These are phyloP conservation scores for Hanseniaspora lachancei DNA, from an alignment of 805 yeast species.

Conservation along the genomic window DNA sequence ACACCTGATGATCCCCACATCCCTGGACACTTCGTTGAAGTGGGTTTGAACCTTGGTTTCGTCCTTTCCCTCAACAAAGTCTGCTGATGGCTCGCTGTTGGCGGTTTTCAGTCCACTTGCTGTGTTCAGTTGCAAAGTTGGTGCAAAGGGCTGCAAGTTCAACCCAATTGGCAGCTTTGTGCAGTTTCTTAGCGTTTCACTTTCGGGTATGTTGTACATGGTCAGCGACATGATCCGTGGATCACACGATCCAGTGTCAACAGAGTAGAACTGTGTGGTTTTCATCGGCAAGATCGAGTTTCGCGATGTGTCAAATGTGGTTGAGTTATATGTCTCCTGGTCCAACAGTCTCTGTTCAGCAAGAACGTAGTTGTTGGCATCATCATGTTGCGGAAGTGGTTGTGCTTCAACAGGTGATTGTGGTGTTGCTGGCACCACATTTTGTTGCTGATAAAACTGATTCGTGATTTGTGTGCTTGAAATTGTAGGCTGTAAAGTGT, in stretches of 20 bases:
- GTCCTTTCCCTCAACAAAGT: constrained; percentile 23
- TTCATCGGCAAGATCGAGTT: constrained; percentile 76
- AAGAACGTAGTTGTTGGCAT: constrained; percentile 21
- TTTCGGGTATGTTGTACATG: constrained; percentile 69
- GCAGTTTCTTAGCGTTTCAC: constrained; percentile 52
- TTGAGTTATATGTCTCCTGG: constrained; percentile 28
- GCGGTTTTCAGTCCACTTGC: background rate
- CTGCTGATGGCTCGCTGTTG: background rate
- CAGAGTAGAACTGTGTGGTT: constrained; percentile 51
- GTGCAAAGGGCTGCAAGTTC: constrained; percentile 75
- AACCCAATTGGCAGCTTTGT: constrained; percentile 74
- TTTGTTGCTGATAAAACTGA: background rate
- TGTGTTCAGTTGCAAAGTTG: constrained; percentile 23
- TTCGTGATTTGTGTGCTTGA: background rate
- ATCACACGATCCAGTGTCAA: constrained; percentile 75
- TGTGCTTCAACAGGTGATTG: background rate
- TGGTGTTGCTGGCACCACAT: background rate
- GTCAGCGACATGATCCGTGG: constrained; percentile 69
- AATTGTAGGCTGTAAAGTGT: constrained; percentile 4
- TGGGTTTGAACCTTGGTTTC: constrained; percentile 10
- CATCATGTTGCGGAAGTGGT: background rate
- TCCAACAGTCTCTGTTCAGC: constrained; percentile 27
- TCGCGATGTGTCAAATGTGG: constrained; percentile 55
- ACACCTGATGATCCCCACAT: constrained; percentile 74
- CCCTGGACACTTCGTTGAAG: background rate